Evolutionary conservation across 352 stramenopile genomes (phyloP), one percentile per base, ranked within the genome.

Genomic region (Peronospora destructor): DNA sequence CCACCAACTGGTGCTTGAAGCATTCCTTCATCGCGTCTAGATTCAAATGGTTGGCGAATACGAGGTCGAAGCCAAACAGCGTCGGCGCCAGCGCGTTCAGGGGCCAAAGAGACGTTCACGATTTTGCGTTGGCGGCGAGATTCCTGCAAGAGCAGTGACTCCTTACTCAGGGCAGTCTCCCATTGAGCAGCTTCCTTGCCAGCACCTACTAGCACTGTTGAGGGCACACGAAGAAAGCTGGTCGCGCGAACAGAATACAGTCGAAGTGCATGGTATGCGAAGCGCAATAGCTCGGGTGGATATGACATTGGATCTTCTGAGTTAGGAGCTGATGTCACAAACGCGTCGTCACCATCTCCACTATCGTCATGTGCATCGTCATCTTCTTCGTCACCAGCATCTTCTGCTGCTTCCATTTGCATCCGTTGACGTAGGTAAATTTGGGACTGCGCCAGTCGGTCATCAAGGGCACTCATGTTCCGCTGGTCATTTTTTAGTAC

Each of bases 201-300:
- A 0, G 48, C 11, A 3, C 61, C 61, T 19, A 60, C 58, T 2
- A 80, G 51, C 7, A 73, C 53, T 10, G 47, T 64, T 11, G 66
- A 57, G 1, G 78, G 70, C 0, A 90, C 45, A 3, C 77, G 67
- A 7, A 84, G 58, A 25, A 87, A 90, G 36, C 78, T 84, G 2
- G 72, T 79, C 1, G 70, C 65, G 9, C 77, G 77, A 46, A 90
- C 70, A 0, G 57, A 64, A 30, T 86, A 65, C 10, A 87, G 42
- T 14, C 74, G 64, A 38, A 75, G 53, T 3, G 67, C 63, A 10
- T 74, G 76, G 34, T 87, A 86, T 2, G 72, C 72, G 19, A 71
- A 73, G 14, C 70, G 66, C 26, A 87, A 19, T 0, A 90, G 43
- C 19, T 85, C 67, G 1, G 42, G 70, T n/a, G 41, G 52, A 32